Evolutionary conservation across 2,329 filamentous ascomycete species (phyloP), one percentile per base, ranked within the genome.

Genomic region (Pyrenophora teres): DNA sequence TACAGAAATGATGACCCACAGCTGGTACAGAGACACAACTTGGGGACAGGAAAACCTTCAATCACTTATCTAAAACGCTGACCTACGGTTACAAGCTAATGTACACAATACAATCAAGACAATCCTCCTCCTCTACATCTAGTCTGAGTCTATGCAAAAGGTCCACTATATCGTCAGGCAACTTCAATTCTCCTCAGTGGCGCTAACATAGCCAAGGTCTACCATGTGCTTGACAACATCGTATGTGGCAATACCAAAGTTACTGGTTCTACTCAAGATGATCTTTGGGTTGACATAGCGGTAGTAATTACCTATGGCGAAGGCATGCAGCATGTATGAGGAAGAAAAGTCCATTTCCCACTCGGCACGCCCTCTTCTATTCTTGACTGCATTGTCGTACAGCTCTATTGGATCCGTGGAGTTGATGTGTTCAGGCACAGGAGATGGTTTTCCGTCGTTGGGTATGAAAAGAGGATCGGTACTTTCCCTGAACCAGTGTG

Each of bases 321-420:
- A 62, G 4, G 57, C 59, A 56, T 65, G 59, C 41, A 65, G 25
- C 54, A 61, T 38, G 32, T 63, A 64, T 1, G 54, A 54, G 2
- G 44, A 25, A 0, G 48, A 53, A 19, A 63, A 58, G 40, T 65
- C 57, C 54, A 57, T 54, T 25, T 62, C 59, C 51, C 59, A 63
- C 1, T 60, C 59, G 15, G 37, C 37, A 12, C 51, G 46, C 16
- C 16, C 25, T 9, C 55, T 36, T 1, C 50, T 35, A 15, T 58
- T 57, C 33, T 38, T 9, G 7, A 59, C 46, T 7, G 54, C 41
- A 6, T 23, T 38, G 1, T 61, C 55, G 16, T 62, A 63, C 3
- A 50, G 16, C 30, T 50, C 49, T 16, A 62, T 32, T 6, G 56
- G 27, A 32, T 60, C 50, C 4, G 40, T 53, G 2, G 49, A 48